phyloP scores from a whole-genome alignment of 1,284 basidiomycete genomes.

The Ustilago lituana region DNA sequence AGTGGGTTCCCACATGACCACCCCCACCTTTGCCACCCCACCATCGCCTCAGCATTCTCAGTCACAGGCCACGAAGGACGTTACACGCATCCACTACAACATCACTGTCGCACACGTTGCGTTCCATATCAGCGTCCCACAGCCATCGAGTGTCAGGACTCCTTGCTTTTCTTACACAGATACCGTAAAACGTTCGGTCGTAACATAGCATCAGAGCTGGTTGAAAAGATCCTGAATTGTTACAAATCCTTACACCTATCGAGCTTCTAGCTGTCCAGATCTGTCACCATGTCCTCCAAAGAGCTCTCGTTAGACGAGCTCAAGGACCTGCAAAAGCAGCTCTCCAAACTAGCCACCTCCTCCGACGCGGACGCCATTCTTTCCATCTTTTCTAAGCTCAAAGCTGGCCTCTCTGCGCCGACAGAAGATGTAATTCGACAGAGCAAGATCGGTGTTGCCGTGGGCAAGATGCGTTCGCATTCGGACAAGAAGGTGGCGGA shows the following conservation, averaged over 20 bases:
- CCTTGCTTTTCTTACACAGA: no score
- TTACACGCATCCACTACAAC: no score
- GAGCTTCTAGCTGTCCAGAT: background rate
- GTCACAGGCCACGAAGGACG: no score
- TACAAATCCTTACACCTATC: no score
- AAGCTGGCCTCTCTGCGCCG: slow-evolving; percentile 77
- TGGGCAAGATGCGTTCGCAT: slow-evolving; percentile 87
- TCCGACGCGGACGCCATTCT: slow-evolving; percentile 75
- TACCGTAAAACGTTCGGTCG: background rate
- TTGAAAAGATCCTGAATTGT: no score
- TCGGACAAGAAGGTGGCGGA: slow-evolving; percentile 78
- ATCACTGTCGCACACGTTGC: no score
- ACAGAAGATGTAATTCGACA: slow-evolving; percentile 83
- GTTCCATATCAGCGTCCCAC: no score
- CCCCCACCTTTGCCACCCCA: slow-evolving; percentile 5
- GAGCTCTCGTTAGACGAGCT: slow-evolving; percentile 48
- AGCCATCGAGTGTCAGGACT: no score
- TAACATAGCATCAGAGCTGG: no score
- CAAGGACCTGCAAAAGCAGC: slow-evolving; percentile 54
- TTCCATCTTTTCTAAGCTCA: slow-evolving; percentile 77
- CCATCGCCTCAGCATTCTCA: no score
- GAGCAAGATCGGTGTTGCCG: slow-evolving; percentile 81
- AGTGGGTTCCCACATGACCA: background rate
- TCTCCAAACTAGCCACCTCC: slow-evolving; percentile 45
- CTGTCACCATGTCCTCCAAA: slow-evolving; percentile 16